Conservation (phyloP, 257 asterid species). For the Solanum virginianum region DNA sequence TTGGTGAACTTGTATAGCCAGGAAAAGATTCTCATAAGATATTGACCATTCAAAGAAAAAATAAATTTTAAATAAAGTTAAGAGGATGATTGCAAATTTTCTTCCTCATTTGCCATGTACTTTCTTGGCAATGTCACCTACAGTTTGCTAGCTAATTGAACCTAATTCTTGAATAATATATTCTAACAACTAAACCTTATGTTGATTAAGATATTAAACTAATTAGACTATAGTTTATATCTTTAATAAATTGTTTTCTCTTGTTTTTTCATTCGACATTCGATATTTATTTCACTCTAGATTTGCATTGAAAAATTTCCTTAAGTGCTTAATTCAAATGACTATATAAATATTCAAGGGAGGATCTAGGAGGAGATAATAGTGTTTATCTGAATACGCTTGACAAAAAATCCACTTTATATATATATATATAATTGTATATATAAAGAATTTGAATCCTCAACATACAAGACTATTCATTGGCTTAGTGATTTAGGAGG, state of each 20-base stretch:
- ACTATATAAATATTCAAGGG: background rate
- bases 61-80: conserved; percentile 30
- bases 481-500: no score
- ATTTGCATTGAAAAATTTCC: background rate
- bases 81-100: conserved; percentile 16
- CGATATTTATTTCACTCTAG: no score
- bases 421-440: no score
- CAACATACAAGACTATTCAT: no score
- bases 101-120: conserved; percentile 48
- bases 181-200: background rate
- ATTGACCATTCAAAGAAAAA: conserved; percentile 64
- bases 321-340: background rate
- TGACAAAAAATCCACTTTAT: no score
- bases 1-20: conserved; percentile 30
- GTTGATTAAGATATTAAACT: background rate
- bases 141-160: background rate
- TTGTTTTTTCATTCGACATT: background rate
- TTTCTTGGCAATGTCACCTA: conserved; percentile 30
- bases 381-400: no score
- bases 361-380: no score
- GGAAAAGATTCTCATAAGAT: conserved; percentile 63
- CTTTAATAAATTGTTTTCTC: background rate
- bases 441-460: no score
- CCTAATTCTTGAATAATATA: background rate
- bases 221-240: background rate